Percentiles rank a stretch among this genome's conserved stretches.
phyloP scores from a whole-genome alignment of 768 basidiomycete genomes.

The Tulasnella sp. region DNA sequence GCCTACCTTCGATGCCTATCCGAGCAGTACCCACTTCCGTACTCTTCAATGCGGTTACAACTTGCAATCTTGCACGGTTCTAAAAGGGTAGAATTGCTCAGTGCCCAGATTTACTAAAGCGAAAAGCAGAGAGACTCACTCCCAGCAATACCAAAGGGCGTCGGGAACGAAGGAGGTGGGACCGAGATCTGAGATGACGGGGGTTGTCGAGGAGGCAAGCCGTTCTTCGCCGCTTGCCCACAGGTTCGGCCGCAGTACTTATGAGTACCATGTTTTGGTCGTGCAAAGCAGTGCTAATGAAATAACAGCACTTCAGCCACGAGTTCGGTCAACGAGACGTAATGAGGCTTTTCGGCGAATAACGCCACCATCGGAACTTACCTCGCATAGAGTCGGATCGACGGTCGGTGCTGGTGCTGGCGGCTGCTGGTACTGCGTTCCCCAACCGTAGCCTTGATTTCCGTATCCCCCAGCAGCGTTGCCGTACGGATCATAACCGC shows the following conservation, averaged over 20 bases:
- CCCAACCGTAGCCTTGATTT: constrained; percentile 1
- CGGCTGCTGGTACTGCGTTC: not conserved
- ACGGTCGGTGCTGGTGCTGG: not conserved
- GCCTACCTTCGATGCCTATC: not conserved
- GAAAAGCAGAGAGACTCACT: not conserved
- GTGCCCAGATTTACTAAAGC: not conserved
- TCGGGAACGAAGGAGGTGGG: not conserved
- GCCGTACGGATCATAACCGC: not conserved
- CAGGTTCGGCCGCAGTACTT: constrained; percentile 20
- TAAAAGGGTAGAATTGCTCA: not conserved
- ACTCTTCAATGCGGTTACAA: not conserved
- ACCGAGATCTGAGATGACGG: not conserved
- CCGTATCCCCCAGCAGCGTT: not conserved
- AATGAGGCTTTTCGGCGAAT: not conserved
- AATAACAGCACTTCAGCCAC: not conserved
- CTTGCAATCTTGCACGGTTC: not conserved
- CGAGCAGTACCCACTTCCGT: constrained; percentile 6
- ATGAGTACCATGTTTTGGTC: constrained; percentile 5
- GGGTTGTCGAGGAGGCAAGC: not conserved
- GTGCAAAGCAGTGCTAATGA: not conserved
- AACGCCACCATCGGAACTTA: not conserved
- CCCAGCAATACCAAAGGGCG: not conserved
- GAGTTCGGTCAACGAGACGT: not conserved
- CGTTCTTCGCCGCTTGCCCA: constrained; percentile 14
- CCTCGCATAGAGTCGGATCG: constrained; percentile 1